Conservation (phyloP, 2,329 filamentous ascomycete species). For the Verruconis gallopava region DNA sequence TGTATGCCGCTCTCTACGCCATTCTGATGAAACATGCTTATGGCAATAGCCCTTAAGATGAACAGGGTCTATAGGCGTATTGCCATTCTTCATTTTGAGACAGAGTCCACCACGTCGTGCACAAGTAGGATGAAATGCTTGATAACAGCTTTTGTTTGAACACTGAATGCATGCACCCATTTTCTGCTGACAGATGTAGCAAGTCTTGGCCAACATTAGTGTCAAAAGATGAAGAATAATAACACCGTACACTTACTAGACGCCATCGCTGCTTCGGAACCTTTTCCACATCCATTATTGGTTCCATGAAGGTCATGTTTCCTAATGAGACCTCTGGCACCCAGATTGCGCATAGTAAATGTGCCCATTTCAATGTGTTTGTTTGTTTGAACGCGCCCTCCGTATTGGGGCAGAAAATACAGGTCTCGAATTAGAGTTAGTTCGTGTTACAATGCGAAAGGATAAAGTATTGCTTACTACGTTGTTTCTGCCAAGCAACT, state of each 20-base stretch:
- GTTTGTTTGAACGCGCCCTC: constrained; percentile 98
- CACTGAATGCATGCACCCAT: constrained; percentile 99
- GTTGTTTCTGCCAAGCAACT: constrained; percentile 82
- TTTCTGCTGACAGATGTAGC: constrained; percentile 92
- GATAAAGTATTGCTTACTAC: constrained; percentile 45
- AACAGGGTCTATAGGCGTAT: constrained; percentile 66
- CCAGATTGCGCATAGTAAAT: constrained; percentile 95
- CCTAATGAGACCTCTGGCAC: constrained; percentile 93
- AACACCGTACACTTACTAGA: constrained; percentile 33
- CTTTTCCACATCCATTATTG: constrained; percentile 94
- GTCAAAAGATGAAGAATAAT: background rate
- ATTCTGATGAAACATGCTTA: constrained; percentile 83
- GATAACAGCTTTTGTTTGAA: constrained; percentile 92
- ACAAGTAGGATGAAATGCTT: constrained; percentile 95
- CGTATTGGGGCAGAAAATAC: constrained; percentile 96
- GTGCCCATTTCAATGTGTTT: constrained; percentile 90
- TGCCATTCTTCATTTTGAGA: constrained; percentile 87
- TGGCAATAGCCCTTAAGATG: constrained; percentile 92
- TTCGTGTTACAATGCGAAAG: background rate
- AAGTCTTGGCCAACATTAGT: constrained; percentile 37
- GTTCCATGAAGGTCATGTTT: constrained; percentile 96
- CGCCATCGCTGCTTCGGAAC: constrained; percentile 93
- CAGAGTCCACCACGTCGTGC: constrained; percentile 77
- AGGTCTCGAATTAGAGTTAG: constrained; percentile 45
- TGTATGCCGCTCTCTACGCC: constrained; percentile 74